Evolutionary conservation across 2,329 filamentous ascomycete genomes (phyloP), one percentile per base, ranked within the genome.

Genomic region (Apiospora saccharicola): DNA sequence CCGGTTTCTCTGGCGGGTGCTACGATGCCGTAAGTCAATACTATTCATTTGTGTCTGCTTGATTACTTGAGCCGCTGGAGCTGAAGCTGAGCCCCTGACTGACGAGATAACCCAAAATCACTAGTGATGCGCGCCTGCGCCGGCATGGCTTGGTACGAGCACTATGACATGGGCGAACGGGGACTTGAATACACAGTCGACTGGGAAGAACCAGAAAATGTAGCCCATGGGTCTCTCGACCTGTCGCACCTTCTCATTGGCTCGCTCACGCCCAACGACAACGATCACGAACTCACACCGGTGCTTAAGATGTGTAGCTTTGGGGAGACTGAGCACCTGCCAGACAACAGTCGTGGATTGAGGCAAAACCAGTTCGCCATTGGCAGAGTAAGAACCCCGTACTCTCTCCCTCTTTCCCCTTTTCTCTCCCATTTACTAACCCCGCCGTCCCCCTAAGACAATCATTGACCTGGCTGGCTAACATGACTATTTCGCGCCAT

Each of bases 201-300:
- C n/a, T n/a, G 37, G 14, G 19, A n/a, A 14, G 16, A 22, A 13
- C 34, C 51, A n/a, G 22, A 7, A 7, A 12, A 19, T 22, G n/a
- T 71, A 4, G 22, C 30, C 44, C 70, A 71, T 46, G 70, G 53
- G 1, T 46, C 24, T 12, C 51, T 71, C n/a, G 41, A 71, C 57
- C 19, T 64, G 8, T 67, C 70, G 34, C 70, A 71, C 13, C 26
- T 71, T 3, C 70, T 71, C 43, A 61, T 71, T 8, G 70, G 70
- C 16, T n/a, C 43, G 8, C 70, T 71, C 22, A 34, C 44, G 10
- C 34, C 51, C 44, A 57, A 24, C 51, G 70, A 67, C 34, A 6
- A 4, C 10, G 70, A 71, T 19, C 70, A 71, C 37, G 43, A 13
- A 16, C 34, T 67, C 30, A 19, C 51, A 26, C 70, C 70, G 16